Percentiles rank a stretch among this genome's conserved stretches.
Evolutionary conservation across 1,284 basidiomycete species (phyloP).

Genomic region (Trametes hirsuta): DNA sequence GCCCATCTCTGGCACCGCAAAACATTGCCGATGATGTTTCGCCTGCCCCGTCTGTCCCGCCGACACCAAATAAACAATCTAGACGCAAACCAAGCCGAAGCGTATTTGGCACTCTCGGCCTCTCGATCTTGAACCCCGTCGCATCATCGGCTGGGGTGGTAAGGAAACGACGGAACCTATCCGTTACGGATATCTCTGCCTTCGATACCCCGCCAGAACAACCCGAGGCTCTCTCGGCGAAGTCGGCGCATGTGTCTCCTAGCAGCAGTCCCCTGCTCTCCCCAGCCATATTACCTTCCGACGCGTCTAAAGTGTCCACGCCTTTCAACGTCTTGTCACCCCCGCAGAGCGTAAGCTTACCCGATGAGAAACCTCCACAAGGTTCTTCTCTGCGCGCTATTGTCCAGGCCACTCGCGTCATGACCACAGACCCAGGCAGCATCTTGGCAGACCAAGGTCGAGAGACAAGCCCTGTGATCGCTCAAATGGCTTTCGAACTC

Average conservation of each 20-base stretch:
- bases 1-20: constrained; percentile 1
- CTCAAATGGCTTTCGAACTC: constrained; percentile 70
- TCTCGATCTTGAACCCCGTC: constrained; percentile 63
- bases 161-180: constrained; percentile 37
- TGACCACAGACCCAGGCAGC: constrained; percentile 80
- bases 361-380: constrained; percentile 46
- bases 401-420: constrained; percentile 84
- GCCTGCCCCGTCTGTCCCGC: constrained; percentile 14
- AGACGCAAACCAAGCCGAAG: constrained; percentile 56
- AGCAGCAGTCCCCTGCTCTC: constrained; percentile 26
- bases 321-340: constrained; percentile 18
- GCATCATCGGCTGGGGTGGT: constrained; percentile 24
- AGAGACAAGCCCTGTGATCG: constrained; percentile 64
- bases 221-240: constrained; percentile 6
- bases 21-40: constrained; percentile 17
- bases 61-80: constrained; percentile 24
- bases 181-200: constrained; percentile 30
- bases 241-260: constrained; percentile 29
- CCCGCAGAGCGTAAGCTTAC: constrained; percentile 23
- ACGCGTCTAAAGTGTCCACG: constrained; percentile 18
- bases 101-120: constrained; percentile 71
- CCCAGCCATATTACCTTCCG: constrained; percentile 23
- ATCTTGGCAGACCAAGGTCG: constrained; percentile 71
- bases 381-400: constrained; percentile 75
- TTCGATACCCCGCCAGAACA: constrained; percentile 15